Evolutionary conservation across 78 protist genomes (phyloP).

Genomic region (Parvularia atlantis): DNA sequence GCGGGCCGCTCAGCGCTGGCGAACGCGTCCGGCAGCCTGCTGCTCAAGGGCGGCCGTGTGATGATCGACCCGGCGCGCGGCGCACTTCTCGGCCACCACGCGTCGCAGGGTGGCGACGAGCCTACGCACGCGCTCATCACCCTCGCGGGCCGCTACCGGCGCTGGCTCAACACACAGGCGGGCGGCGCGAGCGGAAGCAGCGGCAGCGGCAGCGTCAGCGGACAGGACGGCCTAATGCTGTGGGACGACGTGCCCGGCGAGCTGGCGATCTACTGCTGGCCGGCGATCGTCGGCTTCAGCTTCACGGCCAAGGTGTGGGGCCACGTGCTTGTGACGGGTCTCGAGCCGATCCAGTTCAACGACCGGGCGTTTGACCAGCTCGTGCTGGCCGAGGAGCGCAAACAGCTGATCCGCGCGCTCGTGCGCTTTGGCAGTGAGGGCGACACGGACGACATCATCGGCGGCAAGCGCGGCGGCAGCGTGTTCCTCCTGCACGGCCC

Average conservation of each 20-base stretch:
- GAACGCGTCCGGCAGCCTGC: not conserved
- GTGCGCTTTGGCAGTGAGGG: not conserved
- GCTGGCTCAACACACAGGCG: not conserved
- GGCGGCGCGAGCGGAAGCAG: too few species aligned
- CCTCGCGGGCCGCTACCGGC: not conserved
- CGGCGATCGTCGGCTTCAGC: not conserved
- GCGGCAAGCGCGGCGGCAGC: conserved; percentile 14
- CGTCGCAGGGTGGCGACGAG: not conserved
- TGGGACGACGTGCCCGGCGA: not conserved
- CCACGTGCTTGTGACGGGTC: too few species aligned
- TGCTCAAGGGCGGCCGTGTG: not conserved
- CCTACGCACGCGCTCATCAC: not conserved
- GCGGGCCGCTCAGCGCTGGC: too few species aligned
- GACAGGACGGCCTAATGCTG: not conserved
- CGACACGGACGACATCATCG: not conserved
- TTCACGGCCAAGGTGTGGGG: too few species aligned
- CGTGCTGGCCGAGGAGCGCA: not conserved
- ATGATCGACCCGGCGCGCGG: not conserved
- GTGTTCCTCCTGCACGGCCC: too few species aligned
- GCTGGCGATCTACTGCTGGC: not conserved
- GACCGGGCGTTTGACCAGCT: not conserved
- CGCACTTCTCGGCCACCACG: not conserved
- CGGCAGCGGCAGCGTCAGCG: too few species aligned
- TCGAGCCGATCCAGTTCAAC: conserved; percentile 1
- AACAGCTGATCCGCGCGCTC: not conserved